Evolutionary conservation across 768 basidiomycete species (phyloP), one percentile per base, ranked within the genome.

Genomic region (Symmetrospora coprosmae): DNA sequence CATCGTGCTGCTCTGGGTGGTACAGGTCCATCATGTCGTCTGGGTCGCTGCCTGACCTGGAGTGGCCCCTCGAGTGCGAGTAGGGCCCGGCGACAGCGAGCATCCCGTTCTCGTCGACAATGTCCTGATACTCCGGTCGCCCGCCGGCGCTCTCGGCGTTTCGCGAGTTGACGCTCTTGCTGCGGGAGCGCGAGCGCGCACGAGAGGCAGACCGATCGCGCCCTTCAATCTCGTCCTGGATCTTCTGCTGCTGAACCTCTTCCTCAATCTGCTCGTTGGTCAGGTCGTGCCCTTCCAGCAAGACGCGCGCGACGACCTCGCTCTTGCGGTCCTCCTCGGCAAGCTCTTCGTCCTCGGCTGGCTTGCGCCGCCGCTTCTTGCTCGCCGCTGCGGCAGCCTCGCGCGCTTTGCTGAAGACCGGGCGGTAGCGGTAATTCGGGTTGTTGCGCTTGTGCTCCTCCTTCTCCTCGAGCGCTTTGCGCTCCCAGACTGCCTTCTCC

Each of bases 401-500:
- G 17, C 46, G 27, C 1, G 58, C 41, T n/a, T n/a, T n/a, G n/a
- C n/a, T n/a, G 34, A 47, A 63, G 13, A 47, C 46, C 21, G 62
- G 62, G 7, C 56, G 34, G 37, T 63, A 68, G 19, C 38, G 38
- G 38, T 68, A 68, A 3, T 61, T 63, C 1, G 67, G 67, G 37
- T 64, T 64, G 45, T 28, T 35, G 6, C 25, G 35, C 37, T 23
- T n/a, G 27, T 68, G 66, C 43, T 41, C 40, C 48, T 55, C 30
- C 56, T 66, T 68, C 60, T 68, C 67, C 45, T 64, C 55, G 27
- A 58, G 53, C 7, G 70, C 70, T 33, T 63, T 43, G 16, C 65
- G 27, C 34, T 71, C 66, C 65, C 65, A 71, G 11, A 45, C 49
- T 17, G 55, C 45, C 39, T 65, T 63, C 50, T 71, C 77, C 23